Evolutionary conservation across 2,329 filamentous ascomycete species (phyloP).

Genomic region (Eutypa lata): DNA sequence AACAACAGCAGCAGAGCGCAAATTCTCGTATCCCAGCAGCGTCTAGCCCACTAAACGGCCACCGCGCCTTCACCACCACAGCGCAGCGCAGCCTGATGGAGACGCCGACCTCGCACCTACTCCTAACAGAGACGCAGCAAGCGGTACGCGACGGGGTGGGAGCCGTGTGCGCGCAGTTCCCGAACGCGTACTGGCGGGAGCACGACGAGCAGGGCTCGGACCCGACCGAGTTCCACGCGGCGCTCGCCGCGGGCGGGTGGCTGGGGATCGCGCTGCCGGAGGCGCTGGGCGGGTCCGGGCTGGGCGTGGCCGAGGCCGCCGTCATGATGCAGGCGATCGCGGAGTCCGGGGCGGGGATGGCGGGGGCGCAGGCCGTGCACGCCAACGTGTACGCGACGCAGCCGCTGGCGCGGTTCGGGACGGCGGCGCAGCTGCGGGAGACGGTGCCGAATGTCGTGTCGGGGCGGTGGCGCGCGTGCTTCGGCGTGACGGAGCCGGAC

Average conservation of each 20-base stretch:
- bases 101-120: not conserved
- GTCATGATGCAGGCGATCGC: conserved; percentile 86
- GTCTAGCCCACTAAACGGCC: not conserved
- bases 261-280: conserved; percentile 78
- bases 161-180: conserved; percentile 67
- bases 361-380: conserved; percentile 61
- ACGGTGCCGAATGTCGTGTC: conserved; percentile 70
- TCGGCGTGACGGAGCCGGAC: conserved; percentile 82
- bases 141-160: conserved; percentile 68
- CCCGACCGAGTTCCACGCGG: conserved; percentile 72
- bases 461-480: conserved; percentile 71
- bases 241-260: conserved; percentile 73
- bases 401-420: conserved; percentile 70
- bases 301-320: conserved; percentile 77
- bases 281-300: conserved; percentile 67
- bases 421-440: conserved; percentile 56
- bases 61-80: not conserved
- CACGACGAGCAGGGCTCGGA: conserved; percentile 68
- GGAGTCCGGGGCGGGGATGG: conserved; percentile 77
- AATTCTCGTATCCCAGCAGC: no score
- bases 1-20: not conserved
- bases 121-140: conserved; percentile 61
- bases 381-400: conserved; percentile 75
- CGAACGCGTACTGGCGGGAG: conserved; percentile 74
- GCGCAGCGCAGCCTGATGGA: not conserved